Evolutionary conservation across 2,329 filamentous ascomycete species (phyloP), one percentile per base, ranked within the genome.

Genomic region (Nothomitra cinnamomea): DNA sequence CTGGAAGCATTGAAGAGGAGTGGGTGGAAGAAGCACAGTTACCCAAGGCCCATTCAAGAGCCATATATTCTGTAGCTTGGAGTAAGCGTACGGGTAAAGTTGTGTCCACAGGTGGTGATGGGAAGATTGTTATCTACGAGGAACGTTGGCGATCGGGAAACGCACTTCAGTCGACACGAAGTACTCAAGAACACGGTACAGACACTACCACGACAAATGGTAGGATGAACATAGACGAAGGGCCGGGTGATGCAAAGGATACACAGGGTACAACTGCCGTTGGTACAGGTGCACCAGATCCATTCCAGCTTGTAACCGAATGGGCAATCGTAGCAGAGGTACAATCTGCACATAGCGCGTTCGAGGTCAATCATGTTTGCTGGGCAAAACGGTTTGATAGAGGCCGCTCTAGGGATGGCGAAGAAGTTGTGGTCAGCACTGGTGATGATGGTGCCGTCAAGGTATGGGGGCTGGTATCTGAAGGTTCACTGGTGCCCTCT

Each of bases 371-470:
- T 62, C 88, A 95, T 66, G 77, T 92, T 50, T 80, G 79, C 1
- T 98, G 92, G 92, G 88, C 87, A 59, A 78, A 76, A 60, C 75
- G 89, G 55, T 84, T 79, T 55, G 88, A 95, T 64, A 73, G 74
- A 51, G 82, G 71, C 1, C 50, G 50, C 28, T 7, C 32, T 17
- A 24, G n/a, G n/a, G 52, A 53, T 51, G 50, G 13, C 22, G 87
- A 95, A 61, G 90, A 96, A 69, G 83, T 95, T 65, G 72, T 98
- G 48, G 72, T 96, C 19, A 92, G 85, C 15, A 95, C 89, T 0
- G 92, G 90, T 0, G 92, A 98, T 65, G 89, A 96, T 67, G 92
- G 92, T 0, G 74, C 84, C 52, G 84, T 95, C 25, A 83, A 83
- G 62, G 80, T 89, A 1, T 98, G 92, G 90, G 75, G 78, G 28